phyloP scores from a whole-genome alignment of 2,329 filamentous ascomycete species.

The Aspergillus aculeatinus region DNA sequence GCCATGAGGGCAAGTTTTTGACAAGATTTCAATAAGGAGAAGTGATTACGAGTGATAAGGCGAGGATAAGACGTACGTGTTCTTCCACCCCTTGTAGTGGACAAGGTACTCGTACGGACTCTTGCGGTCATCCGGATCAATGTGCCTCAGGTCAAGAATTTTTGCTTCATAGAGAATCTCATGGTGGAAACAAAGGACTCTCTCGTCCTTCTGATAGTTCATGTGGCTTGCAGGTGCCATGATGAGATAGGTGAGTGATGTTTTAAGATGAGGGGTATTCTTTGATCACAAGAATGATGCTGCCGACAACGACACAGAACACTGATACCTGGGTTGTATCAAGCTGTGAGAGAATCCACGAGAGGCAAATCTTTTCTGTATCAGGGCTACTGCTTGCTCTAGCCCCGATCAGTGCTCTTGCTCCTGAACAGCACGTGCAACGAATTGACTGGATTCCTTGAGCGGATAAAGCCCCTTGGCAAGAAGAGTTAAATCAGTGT shows the following conservation, averaged over 20 bases:
- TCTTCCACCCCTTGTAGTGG: constrained; percentile 99
- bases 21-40: not conserved
- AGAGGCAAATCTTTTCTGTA: not conserved
- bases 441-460: not conserved
- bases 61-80: constrained; percentile 63
- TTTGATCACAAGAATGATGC: not conserved
- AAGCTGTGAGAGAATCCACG: not conserved
- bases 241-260: constrained; percentile 23
- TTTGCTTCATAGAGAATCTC: constrained; percentile 98
- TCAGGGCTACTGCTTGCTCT: not conserved
- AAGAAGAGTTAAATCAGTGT: not conserved
- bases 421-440: constrained; percentile 6
- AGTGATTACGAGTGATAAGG: constrained; percentile 8
- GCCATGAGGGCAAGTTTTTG: not conserved
- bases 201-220: constrained; percentile 74
- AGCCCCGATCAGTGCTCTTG: not conserved
- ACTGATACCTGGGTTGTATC: not conserved
- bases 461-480: not conserved
- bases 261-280: not conserved
- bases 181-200: constrained; percentile 93
- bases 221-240: constrained; percentile 61
- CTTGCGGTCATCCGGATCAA: constrained; percentile 64
- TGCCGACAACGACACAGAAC: not conserved
- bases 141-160: constrained; percentile 72
- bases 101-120: constrained; percentile 84